Percentiles rank a stretch among this genome's conserved stretches.
Evolutionary conservation across 805 yeast species (phyloP).

Genomic region (Starmerella floricola): DNA sequence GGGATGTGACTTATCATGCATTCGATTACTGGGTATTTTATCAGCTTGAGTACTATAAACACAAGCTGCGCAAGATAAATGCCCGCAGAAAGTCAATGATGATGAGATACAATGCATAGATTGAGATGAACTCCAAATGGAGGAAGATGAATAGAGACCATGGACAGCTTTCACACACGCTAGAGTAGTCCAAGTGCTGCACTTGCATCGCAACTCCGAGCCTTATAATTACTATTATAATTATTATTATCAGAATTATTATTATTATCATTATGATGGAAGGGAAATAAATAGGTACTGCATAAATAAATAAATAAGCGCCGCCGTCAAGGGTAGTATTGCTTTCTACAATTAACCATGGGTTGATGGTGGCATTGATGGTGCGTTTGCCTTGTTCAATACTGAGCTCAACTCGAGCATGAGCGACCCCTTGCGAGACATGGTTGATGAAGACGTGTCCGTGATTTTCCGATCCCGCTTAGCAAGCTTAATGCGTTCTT

Average conservation of each 20-base stretch:
- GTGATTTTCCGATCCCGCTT: slow-evolving; percentile 1
- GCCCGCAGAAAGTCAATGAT: too few species aligned
- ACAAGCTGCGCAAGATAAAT: background rate
- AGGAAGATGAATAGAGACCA: background rate
- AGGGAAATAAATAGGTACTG: slow-evolving; percentile 1
- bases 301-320: background rate
- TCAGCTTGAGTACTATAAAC: slow-evolving; percentile 4
- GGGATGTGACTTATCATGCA: slow-evolving; percentile 1
- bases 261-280: too few species aligned
- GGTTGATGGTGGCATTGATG: too few species aligned
- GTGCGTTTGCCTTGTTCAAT: slow-evolving; percentile 8
- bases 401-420: slow-evolving; percentile 14
- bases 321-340: too few species aligned
- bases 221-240: too few species aligned
- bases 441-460: background rate
- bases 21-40: slow-evolving; percentile 15
- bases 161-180: background rate
- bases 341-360: too few species aligned
- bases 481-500: slow-evolving; percentile 15
- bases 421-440: slow-evolving; percentile 1
- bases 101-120: too few species aligned
- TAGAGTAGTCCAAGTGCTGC: background rate
- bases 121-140: too few species aligned
- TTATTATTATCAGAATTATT: too few species aligned
- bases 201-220: background rate